phyloP scores from a whole-genome alignment of 768 basidiomycete species.

The Xanthoconium stramineum region DNA sequence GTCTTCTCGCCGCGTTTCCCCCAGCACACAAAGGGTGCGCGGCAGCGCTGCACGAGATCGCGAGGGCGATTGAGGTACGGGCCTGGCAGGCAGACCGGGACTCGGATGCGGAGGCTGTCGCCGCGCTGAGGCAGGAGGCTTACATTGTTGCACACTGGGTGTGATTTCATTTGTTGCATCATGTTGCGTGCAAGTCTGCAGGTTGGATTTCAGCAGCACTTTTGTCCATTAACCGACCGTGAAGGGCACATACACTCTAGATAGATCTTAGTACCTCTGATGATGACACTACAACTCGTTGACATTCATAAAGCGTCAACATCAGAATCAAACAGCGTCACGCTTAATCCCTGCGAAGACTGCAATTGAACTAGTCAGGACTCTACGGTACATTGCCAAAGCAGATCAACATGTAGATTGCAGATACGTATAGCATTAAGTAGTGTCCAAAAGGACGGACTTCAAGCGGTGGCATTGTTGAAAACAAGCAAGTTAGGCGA shows the following conservation, averaged over 20 bases:
- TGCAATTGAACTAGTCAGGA: neutral
- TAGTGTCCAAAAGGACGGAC: neutral
- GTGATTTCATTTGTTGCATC: slow-evolving; percentile 5
- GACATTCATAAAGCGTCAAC: no score
- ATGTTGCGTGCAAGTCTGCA: neutral
- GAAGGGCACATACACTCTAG: neutral
- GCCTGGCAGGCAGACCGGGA: slow-evolving; percentile 71
- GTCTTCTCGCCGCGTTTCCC: slow-evolving; percentile 61
- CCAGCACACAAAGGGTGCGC: slow-evolving; percentile 63
- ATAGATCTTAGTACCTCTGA: no score
- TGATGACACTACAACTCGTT: no score
- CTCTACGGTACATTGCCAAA: slow-evolving; percentile 14
- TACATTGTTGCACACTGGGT: slow-evolving; percentile 43
- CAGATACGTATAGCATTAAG: neutral
- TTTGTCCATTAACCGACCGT: no score
- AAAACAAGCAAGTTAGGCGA: slow-evolving; percentile 75
- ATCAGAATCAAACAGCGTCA: no score
- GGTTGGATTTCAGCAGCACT: slow-evolving; percentile 2
- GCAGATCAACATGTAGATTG: slow-evolving; percentile 4
- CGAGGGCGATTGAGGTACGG: slow-evolving; percentile 57
- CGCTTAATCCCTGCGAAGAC: no score
- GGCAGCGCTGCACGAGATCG: slow-evolving; percentile 61
- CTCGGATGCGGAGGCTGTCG: slow-evolving; percentile 65
- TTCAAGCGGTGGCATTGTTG: slow-evolving; percentile 65
- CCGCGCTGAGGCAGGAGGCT: slow-evolving; percentile 68